Conservation (phyloP, 2,329 filamentous ascomycete genomes). For the Fusarium udum region DNA sequence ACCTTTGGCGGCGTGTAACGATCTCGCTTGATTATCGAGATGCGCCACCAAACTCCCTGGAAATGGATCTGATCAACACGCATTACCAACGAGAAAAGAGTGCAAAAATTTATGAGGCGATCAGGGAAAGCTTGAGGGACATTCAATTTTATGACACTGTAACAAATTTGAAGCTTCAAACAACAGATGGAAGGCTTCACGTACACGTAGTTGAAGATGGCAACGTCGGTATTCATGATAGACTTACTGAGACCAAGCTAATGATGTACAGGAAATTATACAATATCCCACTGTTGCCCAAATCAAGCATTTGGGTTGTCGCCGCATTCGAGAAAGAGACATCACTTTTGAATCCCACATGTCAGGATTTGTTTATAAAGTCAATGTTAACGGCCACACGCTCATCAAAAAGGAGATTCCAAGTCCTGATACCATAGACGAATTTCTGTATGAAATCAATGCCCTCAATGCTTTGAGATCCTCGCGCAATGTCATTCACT, state of each 20-base stretch:
- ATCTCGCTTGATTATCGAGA: slow-evolving; percentile 92
- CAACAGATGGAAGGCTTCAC: slow-evolving; percentile 85
- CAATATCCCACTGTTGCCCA: slow-evolving; percentile 79
- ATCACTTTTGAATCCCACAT: slow-evolving; percentile 90
- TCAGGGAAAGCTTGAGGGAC: slow-evolving; percentile 88
- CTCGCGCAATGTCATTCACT: slow-evolving; percentile 81
- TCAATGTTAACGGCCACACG: slow-evolving; percentile 71
- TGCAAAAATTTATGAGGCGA: slow-evolving; percentile 90
- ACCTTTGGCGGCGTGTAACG: slow-evolving; percentile 86
- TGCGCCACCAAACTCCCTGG: slow-evolving; percentile 81
- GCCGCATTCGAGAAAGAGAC: slow-evolving; percentile 74
- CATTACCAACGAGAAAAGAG: slow-evolving; percentile 92
- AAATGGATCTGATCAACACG: slow-evolving; percentile 80
- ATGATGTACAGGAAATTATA: slow-evolving; percentile 77
- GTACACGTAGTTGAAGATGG: slow-evolving; percentile 98
- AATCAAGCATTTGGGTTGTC: slow-evolving; percentile 76
- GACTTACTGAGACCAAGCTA: slow-evolving; percentile 10
- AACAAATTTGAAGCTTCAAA: slow-evolving; percentile 94
- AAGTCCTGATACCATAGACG: slow-evolving; percentile 91
- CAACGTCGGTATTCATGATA: slow-evolving; percentile 63
- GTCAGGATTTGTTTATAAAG: slow-evolving; percentile 97
- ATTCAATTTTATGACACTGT: slow-evolving; percentile 97
- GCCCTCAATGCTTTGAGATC: slow-evolving; percentile 81
- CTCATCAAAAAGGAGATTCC: slow-evolving; percentile 99
- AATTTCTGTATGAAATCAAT: slow-evolving; percentile 97